A percentile compares a stretch with the other conserved stretches of the same genome.
These are phyloP conservation scores for Penicillium paradoxum DNA, from an alignment of 495 filamentous ascomycete genomes.

Conservation along the genomic window DNA sequence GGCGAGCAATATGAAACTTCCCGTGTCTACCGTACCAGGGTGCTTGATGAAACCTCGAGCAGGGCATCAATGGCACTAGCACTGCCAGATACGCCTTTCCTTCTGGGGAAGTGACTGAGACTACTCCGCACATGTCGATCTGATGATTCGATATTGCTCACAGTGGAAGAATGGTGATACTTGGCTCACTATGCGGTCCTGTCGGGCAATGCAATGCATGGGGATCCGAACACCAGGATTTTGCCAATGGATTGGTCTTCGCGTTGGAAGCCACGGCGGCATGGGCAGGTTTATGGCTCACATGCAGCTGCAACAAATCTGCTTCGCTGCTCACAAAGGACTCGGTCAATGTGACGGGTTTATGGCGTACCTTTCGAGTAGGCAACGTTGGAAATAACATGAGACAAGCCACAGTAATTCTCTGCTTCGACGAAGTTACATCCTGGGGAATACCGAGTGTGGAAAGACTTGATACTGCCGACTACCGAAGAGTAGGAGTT, in stretches of 20 bases:
- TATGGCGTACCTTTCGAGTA: not conserved
- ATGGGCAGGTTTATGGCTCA: not conserved
- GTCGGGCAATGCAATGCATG: not conserved
- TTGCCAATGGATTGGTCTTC: not conserved
- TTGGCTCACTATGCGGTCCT: not conserved
- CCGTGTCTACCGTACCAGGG: not conserved
- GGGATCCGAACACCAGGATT: no score
- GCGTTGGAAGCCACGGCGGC: not conserved
- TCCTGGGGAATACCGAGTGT: not conserved
- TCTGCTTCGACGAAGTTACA: not conserved
- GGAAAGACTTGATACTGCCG: not conserved
- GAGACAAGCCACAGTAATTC: not conserved
- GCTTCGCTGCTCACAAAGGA: not conserved
- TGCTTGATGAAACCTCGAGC: slow-evolving; percentile 7
- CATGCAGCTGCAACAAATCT: not conserved
- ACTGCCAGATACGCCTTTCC: not conserved
- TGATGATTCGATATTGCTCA: not conserved
- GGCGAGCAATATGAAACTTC: not conserved
- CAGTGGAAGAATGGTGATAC: not conserved
- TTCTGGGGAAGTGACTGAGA: not conserved
- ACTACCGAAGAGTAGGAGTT: no score
- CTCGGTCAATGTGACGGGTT: not conserved
- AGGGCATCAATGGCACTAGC: slow-evolving; percentile 1
- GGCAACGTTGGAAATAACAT: not conserved
- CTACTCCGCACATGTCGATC: not conserved